phyloP scores from a whole-genome alignment of 2,329 filamentous ascomycete genomes.

The Aspergillus aculeatus region DNA sequence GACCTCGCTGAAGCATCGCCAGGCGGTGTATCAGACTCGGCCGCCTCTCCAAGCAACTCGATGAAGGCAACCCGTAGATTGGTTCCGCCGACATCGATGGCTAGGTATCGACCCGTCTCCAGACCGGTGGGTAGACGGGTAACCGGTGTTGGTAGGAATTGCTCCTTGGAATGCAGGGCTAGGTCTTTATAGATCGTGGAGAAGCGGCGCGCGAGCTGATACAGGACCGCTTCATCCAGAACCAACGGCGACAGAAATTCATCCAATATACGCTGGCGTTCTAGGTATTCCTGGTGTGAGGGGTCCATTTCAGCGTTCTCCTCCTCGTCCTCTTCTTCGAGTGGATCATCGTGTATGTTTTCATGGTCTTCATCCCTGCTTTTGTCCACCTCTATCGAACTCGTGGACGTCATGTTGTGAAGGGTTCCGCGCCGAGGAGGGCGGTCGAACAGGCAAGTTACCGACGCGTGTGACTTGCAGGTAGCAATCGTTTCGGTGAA shows the following conservation, averaged over 20 bases:
- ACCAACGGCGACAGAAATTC: slow-evolving; percentile 42
- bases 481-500: slow-evolving; percentile 1
- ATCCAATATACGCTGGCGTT: slow-evolving; percentile 38
- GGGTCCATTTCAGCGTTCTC: slow-evolving; percentile 34
- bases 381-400: slow-evolving; percentile 23
- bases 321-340: slow-evolving; percentile 38
- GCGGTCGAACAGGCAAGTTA: slow-evolving; percentile 3
- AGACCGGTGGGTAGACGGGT: slow-evolving; percentile 50
- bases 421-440: neutral
- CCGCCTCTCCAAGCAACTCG: slow-evolving; percentile 49
- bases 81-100: slow-evolving; percentile 58
- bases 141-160: slow-evolving; percentile 50
- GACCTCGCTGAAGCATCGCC: slow-evolving; percentile 39
- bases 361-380: slow-evolving; percentile 31
- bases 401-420: slow-evolving; percentile 26
- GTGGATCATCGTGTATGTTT: slow-evolving; percentile 27
- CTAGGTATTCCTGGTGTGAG: slow-evolving; percentile 28
- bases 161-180: slow-evolving; percentile 46
- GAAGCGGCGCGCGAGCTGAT: slow-evolving; percentile 47
- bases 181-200: slow-evolving; percentile 46
- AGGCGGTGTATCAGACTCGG: slow-evolving; percentile 35
- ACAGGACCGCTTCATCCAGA: slow-evolving; percentile 44
- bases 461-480: slow-evolving; percentile 13
- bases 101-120: slow-evolving; percentile 55
- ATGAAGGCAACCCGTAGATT: slow-evolving; percentile 59